Evolutionary conservation across 768 basidiomycete genomes (phyloP), one percentile per base, ranked within the genome.

Genomic region (Kwoniella botswanensis): DNA sequence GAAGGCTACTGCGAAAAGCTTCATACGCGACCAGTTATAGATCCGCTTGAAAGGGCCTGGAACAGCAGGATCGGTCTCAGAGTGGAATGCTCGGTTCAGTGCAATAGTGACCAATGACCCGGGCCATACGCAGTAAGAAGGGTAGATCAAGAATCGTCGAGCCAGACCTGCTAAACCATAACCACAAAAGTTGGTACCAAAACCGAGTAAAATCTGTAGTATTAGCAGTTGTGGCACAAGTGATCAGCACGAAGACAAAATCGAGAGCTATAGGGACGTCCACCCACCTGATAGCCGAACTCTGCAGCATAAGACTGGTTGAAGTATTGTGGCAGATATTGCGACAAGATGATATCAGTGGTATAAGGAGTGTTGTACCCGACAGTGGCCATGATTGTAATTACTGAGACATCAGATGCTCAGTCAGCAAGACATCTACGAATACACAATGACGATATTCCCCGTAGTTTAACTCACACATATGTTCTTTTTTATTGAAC

Each of bases 111-210:
- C 63, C 5, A 78, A 70, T 1, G 77, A 72, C 0, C 71, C 24
- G 11, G 77, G 77, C 77, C 77, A 78, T 46, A 76, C 67, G 41
- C 68, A 68, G 17, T 57, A 71, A 22, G 93, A 93, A 0, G 96
- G 96, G 91, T 91, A 94, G 0, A 98, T 94, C 78, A 98, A 85
- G 84, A 96, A 94, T 43, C 93, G 86, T 59, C 94, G 87, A 78
- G 91, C 92, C 35, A 96, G 79, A 2, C 96, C 96, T 2, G 95
- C 94, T 21, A 96, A 86, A 24, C 93, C 93, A 79, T 96, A 95
- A 1, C 95, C 96, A 0, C 92, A 92, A 68, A 96, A 85, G 85
- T 98, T 93, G 2, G 93, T 94, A 22, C 93, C 91, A 26, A 92
- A 86, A 4, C 91, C 84, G 67, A 88, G 87, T 13, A 91, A 86